Evolutionary conservation across 495 filamentous ascomycete species (phyloP).

Genomic region (Penicillium roqueforti): DNA sequence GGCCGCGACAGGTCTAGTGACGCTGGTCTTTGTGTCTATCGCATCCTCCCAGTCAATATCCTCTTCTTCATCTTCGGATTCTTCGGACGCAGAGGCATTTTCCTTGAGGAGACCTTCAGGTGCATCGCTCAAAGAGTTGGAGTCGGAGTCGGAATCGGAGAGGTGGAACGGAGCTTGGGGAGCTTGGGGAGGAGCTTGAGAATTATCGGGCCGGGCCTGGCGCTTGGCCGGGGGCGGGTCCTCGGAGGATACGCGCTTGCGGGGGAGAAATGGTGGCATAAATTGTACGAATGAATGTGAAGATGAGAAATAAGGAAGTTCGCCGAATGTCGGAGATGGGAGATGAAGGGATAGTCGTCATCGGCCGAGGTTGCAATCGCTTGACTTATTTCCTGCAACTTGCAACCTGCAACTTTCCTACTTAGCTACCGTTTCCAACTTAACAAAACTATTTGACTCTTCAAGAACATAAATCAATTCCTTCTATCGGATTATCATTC

Average conservation of each 20-base stretch:
- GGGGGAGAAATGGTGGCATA: conserved; percentile 54
- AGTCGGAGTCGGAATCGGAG: conserved; percentile 43
- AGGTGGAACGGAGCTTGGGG: conserved; percentile 3
- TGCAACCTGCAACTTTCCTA: background rate
- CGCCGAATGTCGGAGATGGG: conserved; percentile 15
- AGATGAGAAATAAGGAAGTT: background rate
- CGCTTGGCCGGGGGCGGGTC: conserved; percentile 68
- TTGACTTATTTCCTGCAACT: background rate
- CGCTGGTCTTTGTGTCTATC: conserved; percentile 41
- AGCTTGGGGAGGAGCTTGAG: background rate
- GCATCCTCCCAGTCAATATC: conserved; percentile 89
- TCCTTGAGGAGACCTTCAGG: conserved; percentile 20
- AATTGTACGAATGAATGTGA: conserved; percentile 14
- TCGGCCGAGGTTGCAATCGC: conserved; percentile 25
- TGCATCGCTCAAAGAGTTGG: conserved; percentile 61
- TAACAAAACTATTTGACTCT: too few relatives aligned
- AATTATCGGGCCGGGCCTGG: conserved; percentile 24
- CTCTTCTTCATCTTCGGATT: conserved; percentile 46
- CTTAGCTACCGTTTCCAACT: background rate
- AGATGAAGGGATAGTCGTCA: conserved; percentile 13
- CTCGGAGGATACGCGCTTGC: conserved; percentile 49
- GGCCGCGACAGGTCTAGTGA: conserved; percentile 25
- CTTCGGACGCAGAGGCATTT: conserved; percentile 2
- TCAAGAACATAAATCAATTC: background rate
- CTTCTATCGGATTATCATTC: background rate